Evolutionary conservation across 495 filamentous ascomycete genomes (phyloP), one percentile per base, ranked within the genome.

Genomic region (Lineolata rhizophorae): DNA sequence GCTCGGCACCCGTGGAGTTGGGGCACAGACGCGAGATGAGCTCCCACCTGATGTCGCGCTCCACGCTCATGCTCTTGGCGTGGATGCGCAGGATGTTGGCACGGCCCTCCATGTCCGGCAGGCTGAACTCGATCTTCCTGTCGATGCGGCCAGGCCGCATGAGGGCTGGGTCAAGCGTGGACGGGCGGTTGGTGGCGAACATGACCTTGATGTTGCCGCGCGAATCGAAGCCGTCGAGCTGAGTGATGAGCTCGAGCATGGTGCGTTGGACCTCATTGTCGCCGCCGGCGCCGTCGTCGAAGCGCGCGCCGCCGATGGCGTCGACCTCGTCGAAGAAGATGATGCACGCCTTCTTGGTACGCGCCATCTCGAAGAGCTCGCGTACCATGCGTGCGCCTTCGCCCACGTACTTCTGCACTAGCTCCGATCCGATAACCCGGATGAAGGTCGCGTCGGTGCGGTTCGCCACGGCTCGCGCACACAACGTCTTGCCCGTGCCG

Each of bases 261-360:
- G 87, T 97, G 56, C 87, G 65, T 57, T 97, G 87, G n/a, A 97
- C 87, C 49, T 97, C 87, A 51, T 97, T 97, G 53, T 97, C 87
- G 38, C 87, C 87, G 43, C 87, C 87, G 27, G 87, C 90, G 29
- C 87, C 87, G 45, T 97, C 87, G 46, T 97, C 87, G 46, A 97
- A 95, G 44, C 87, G 80, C n/a, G 87, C 87, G 38, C 87, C 87
- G 47, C 87, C 87, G 37, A 97, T 76, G 19, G 87, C 87, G 55
- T 97, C 87, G 43, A 97, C 87, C 58, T 97, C 87, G 59, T 97
- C 87, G 53, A 97, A 97, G 73, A 97, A 97, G 56, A 97, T 97
- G 49, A 97, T 97, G 56, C 87, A 97, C 11, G 87, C 87, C 55
- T 97, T 97, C 70, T 97, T 97, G 27, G 87, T 97, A 31, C 87